phyloP scores from a whole-genome alignment of 257 asterid genomes.

The Petrea volubilis region DNA sequence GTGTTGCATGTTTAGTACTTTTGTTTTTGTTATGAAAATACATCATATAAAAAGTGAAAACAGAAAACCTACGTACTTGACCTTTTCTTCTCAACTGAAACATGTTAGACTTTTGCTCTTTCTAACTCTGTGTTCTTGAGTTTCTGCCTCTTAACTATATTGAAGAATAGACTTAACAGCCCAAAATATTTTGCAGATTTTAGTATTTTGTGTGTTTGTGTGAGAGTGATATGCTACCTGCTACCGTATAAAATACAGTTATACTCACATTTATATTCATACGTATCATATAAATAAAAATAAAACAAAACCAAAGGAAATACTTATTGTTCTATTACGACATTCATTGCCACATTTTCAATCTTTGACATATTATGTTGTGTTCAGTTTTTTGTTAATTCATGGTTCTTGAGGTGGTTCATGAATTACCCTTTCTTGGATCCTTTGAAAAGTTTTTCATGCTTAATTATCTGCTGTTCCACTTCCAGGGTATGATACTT shows the following conservation, averaged over 20 bases:
- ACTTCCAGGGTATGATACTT: no score
- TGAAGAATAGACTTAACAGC: neutral
- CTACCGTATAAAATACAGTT: no score
- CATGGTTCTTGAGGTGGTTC: no score
- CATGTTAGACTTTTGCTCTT: neutral
- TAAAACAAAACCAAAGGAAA: no score
- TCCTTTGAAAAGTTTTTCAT: neutral
- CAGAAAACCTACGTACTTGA: neutral
- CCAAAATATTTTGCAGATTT: neutral
- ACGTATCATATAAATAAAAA: no score
- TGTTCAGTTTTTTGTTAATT: neutral
- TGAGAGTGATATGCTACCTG: neutral
- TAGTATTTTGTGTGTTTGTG: neutral
- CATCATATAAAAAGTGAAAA: neutral
- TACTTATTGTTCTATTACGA: neutral
- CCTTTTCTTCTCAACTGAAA: neutral
- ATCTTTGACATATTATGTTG: neutral
- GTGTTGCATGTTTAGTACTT: neutral
- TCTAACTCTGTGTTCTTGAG: neutral
- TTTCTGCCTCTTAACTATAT: neutral
- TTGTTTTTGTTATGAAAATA: neutral
- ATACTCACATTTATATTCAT: neutral
- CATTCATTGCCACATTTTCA: neutral
- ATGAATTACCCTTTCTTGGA: no score
- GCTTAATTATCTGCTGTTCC: neutral